A percentile compares a stretch with the other conserved stretches of the same genome.
Evolutionary conservation across 2,329 filamentous ascomycete species (phyloP).

Genomic region (Clonostachys rhizophaga): DNA sequence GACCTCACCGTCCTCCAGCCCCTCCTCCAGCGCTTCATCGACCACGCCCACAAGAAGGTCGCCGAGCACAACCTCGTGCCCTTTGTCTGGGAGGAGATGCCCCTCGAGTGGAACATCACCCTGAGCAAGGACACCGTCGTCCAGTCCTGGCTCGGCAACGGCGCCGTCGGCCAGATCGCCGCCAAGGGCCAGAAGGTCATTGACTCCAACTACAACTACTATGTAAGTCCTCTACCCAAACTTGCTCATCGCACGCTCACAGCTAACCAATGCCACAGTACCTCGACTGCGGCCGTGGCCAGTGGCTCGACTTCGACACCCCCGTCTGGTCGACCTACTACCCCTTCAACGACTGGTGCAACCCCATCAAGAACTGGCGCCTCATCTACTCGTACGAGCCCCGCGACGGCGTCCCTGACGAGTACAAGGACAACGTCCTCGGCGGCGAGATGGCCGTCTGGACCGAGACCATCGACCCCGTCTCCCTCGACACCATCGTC

Average conservation of each 20-base stretch:
- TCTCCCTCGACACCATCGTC: conserved; percentile 70
- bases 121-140: conserved; percentile 68
- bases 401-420: conserved; percentile 53
- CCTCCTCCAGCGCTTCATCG: conserved; percentile 73
- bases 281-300: conserved; percentile 76
- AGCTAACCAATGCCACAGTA: conserved; percentile 45
- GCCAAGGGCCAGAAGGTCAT: conserved; percentile 65
- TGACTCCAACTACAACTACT: conserved; percentile 72
- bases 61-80: conserved; percentile 61
- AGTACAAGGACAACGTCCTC: conserved; percentile 62
- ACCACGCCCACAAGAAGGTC: conserved; percentile 63
- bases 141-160: conserved; percentile 70
- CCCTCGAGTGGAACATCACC: conserved; percentile 71
- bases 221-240: conserved; percentile 44
- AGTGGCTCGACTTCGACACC: conserved; percentile 70
- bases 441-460: conserved; percentile 82
- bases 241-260: neutral
- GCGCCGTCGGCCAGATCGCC: conserved; percentile 56
- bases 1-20: conserved; percentile 61
- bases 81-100: conserved; percentile 86
- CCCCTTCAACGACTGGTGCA: conserved; percentile 79
- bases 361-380: conserved; percentile 76
- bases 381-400: conserved; percentile 80
- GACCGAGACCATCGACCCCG: conserved; percentile 72
- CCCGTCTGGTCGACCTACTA: conserved; percentile 45